A percentile compares a stretch with the other conserved stretches of the same genome.
These are phyloP conservation scores for Coemansia sp. DNA, from an alignment of 192 early-diverging fungal genomes.

Conservation along the genomic window DNA sequence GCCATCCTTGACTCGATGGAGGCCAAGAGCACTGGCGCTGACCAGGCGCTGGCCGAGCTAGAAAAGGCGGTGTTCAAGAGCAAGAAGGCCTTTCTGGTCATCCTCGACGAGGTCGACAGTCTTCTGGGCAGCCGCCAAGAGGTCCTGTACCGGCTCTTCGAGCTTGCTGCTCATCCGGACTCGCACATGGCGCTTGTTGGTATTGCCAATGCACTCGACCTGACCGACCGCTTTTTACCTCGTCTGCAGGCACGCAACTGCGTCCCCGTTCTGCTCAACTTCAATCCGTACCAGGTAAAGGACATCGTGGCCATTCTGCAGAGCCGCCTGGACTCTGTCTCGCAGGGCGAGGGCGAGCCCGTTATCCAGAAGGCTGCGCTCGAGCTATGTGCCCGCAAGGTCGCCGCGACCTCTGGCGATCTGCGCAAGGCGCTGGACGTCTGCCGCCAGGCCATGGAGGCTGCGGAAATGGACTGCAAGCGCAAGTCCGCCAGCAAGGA, in stretches of 20 bases:
- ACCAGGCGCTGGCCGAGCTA: conserved; percentile 53
- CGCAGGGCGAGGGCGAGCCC: conserved; percentile 32
- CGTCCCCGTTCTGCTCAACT: conserved; percentile 77
- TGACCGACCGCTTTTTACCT: conserved; percentile 87
- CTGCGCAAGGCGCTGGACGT: conserved; percentile 75
- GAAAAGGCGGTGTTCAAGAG: conserved; percentile 57
- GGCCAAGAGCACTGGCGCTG: conserved; percentile 14
- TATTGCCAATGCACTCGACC: conserved; percentile 91
- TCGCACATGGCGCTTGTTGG: conserved; percentile 79
- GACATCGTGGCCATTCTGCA: conserved; percentile 90
- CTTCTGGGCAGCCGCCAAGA: conserved; percentile 77
- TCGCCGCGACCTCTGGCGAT: conserved; percentile 81
- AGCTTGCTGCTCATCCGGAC: conserved; percentile 52
- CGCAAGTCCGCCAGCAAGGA: conserved; percentile 32
- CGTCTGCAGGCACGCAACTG: conserved; percentile 77
- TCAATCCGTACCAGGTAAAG: conserved; percentile 79
- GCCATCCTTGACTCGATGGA: conserved; percentile 60
- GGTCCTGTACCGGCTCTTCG: conserved; percentile 86
- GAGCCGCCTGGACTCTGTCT: conserved; percentile 66
- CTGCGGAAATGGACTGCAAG: conserved; percentile 68
- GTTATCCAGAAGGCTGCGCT: conserved; percentile 83
- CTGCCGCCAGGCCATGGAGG: conserved; percentile 82
- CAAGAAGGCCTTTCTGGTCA: conserved; percentile 56
- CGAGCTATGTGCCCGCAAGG: conserved; percentile 90
- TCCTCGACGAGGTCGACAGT: conserved; percentile 93